These are phyloP conservation scores for Tolypocladium guangdongense DNA, from an alignment of 2,329 filamentous ascomycete species.

Conservation along the genomic window DNA sequence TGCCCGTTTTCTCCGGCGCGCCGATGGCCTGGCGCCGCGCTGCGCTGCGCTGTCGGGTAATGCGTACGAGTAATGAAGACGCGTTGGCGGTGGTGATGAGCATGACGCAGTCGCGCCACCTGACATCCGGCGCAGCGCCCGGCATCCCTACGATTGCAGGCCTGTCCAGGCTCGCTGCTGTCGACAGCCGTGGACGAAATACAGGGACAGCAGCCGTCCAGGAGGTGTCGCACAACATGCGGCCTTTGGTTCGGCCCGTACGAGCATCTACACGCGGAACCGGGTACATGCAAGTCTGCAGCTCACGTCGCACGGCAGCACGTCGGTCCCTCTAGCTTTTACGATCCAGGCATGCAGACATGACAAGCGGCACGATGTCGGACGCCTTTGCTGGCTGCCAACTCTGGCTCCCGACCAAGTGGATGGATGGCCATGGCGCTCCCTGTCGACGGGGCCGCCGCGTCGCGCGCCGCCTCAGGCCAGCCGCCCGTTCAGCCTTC, in stretches of 20 bases:
- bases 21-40: neutral
- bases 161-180: neutral
- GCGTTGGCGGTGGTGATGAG: neutral
- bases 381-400: neutral
- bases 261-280: neutral
- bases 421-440: neutral
- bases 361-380: neutral
- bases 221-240: neutral
- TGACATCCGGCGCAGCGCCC: neutral
- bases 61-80: neutral
- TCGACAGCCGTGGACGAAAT: neutral
- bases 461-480: neutral
- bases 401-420: neutral
- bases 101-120: neutral
- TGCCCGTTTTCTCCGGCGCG: neutral
- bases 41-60: neutral
- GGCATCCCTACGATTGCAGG: neutral
- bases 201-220: neutral
- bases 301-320: neutral
- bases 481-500: neutral
- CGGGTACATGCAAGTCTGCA: neutral
- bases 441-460: neutral
- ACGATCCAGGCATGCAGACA: neutral
- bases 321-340: neutral
- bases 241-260: neutral